Evolutionary conservation across 202 grass and related monocot genomes (phyloP).

Genomic region (Alloteropsis angusta): DNA sequence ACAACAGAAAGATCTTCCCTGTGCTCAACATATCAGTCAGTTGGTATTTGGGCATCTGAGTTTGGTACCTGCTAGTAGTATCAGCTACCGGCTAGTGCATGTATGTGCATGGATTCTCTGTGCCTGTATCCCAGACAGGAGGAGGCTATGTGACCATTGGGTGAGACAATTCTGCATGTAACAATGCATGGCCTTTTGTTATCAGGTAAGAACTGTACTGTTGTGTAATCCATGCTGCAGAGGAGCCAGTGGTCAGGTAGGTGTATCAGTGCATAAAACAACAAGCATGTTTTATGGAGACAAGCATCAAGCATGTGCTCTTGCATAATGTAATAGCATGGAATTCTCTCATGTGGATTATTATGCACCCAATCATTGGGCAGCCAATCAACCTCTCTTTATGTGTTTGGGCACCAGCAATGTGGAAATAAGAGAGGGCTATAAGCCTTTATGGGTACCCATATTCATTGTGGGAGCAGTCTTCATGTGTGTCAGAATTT

Average conservation of each 20-base stretch:
- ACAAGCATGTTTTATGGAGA: background rate
- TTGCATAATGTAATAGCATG: conserved; percentile 28
- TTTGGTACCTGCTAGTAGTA: conserved; percentile 15
- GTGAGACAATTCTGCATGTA: conserved; percentile 4
- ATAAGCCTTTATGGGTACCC: too few species aligned
- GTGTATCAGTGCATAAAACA: conserved; percentile 8
- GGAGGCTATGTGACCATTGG: background rate
- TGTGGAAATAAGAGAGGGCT: too few species aligned
- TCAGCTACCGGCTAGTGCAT: background rate
- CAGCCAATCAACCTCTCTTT: conserved; percentile 16
- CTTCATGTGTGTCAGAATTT: too few species aligned
- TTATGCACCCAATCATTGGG: conserved; percentile 47
- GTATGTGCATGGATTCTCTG: conserved; percentile 21
- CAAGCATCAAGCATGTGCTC: conserved; percentile 41
- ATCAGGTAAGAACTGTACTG: conserved; percentile 14
- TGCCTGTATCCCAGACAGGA: conserved; percentile 3
- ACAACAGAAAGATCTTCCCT: conserved; percentile 18
- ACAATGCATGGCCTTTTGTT: conserved; percentile 2
- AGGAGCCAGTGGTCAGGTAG: conserved; percentile 5
- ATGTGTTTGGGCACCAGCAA: too few species aligned
- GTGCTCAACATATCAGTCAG: conserved; percentile 26
- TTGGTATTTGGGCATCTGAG: conserved; percentile 24
- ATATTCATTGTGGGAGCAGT: too few species aligned
- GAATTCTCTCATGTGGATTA: conserved; percentile 41
- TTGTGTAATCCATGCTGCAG: background rate